Percentiles rank a stretch among this genome's conserved stretches.
These are phyloP conservation scores for Glutinoglossum americanum DNA, from an alignment of 495 filamentous ascomycete genomes.

Conservation along the genomic window DNA sequence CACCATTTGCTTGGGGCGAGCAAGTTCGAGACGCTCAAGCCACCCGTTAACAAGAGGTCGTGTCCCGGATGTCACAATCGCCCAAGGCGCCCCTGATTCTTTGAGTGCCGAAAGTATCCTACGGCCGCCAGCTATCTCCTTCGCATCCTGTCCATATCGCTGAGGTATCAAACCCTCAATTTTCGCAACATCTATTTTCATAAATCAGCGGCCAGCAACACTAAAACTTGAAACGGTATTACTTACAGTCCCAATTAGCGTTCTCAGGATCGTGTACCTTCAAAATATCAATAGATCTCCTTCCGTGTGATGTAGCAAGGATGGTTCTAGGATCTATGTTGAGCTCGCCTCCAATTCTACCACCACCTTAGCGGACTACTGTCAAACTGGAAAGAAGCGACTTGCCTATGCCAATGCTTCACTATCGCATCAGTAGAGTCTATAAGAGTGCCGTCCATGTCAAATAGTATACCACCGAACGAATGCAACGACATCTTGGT, in stretches of 20 bases:
- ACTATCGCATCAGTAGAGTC: conserved; percentile 66
- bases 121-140: conserved; percentile 57
- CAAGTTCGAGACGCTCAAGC: conserved; percentile 57
- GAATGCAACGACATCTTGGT: neutral
- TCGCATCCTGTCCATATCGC: conserved; percentile 50
- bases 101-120: conserved; percentile 36
- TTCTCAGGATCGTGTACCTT: conserved; percentile 51
- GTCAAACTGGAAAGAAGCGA: conserved; percentile 15
- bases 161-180: conserved; percentile 61
- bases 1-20: conserved; percentile 51
- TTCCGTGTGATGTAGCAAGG: conserved; percentile 71
- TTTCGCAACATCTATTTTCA: conserved; percentile 45
- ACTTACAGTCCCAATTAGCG: conserved; percentile 82
- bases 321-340: conserved; percentile 66
- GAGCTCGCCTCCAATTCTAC: conserved; percentile 60
- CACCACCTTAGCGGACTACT: neutral
- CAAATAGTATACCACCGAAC: conserved; percentile 69
- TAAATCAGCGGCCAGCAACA: neutral
- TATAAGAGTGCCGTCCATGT: conserved; percentile 76
- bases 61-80: conserved; percentile 82
- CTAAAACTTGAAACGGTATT: neutral
- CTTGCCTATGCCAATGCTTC: conserved; percentile 65
- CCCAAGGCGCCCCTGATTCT: conserved; percentile 44
- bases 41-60: conserved; percentile 65
- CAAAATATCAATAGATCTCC: conserved; percentile 63